phyloP scores from a whole-genome alignment of 2,329 filamentous ascomycete species.

The Clarireedia homoeocarpa region DNA sequence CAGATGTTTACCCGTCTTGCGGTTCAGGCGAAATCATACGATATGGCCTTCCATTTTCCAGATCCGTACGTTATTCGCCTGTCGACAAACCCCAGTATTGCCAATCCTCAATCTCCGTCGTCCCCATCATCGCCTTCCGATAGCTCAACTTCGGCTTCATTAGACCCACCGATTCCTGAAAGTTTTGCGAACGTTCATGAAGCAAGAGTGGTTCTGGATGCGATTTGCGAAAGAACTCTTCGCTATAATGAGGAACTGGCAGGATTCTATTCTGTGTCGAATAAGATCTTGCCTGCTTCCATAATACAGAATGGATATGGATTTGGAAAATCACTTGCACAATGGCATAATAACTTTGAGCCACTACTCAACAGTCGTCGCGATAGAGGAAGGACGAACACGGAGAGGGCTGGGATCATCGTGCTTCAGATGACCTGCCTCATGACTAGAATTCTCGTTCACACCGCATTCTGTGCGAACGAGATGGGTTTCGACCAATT shows the following conservation, averaged over 20 bases:
- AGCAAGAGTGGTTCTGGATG: conserved; percentile 49
- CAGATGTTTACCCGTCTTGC: conserved; percentile 57
- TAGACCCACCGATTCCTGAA: conserved; percentile 20
- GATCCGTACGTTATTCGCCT: conserved; percentile 52
- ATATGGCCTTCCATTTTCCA: conserved; percentile 61
- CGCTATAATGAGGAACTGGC: conserved; percentile 51
- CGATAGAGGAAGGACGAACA: conserved; percentile 39
- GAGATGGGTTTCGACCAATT: conserved; percentile 53
- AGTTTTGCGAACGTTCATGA: conserved; percentile 43
- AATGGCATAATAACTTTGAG: conserved; percentile 50
- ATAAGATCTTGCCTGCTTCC: conserved; percentile 37
- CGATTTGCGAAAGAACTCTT: conserved; percentile 47
- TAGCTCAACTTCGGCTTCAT: conserved; percentile 17
- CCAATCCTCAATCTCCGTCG: conserved; percentile 20
- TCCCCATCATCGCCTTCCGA: conserved; percentile 22
- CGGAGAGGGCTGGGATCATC: conserved; percentile 50
- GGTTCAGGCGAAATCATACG: conserved; percentile 60
- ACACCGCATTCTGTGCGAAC: conserved; percentile 52
- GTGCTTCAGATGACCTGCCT: conserved; percentile 56
- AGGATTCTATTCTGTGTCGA: conserved; percentile 35
- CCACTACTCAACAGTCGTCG: conserved; percentile 42
- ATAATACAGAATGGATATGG: conserved; percentile 28
- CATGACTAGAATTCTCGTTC: conserved; percentile 48
- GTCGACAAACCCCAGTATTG: conserved; percentile 29
- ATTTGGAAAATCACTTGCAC: conserved; percentile 42